Base-by-base conservation (phyloP, 805 yeast species). In the Sugiyamaella qingdaonensis region DNA sequence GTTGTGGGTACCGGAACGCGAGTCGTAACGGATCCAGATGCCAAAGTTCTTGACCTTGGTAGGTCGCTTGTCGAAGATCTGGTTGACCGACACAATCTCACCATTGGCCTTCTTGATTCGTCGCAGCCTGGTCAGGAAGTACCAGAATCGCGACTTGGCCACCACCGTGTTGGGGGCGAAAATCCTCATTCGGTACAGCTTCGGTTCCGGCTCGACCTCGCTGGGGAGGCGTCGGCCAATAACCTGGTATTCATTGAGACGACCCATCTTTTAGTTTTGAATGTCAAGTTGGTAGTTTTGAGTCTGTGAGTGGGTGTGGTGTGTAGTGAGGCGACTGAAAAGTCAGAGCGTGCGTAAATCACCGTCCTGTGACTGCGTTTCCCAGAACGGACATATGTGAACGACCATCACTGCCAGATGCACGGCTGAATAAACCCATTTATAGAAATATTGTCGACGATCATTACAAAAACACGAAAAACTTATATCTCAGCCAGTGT, bases 141-240 rank as follows among this genome's bases (percentile, higher is more conserved):
- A 94, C 99, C 99, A 94, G 96, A 89, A 94, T 83, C 99, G 92
- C 72, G 99, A 94, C 86, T 94, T 94, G 76, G 99, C 99, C 77
- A 94, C 95, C 77, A 94, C 98, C 70, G 83, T 87, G 83, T 94
- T 94, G 72, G 96, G 91, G 75, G 99, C 99, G 78, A 94, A 94
- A 80, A 94, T 90, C 85, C 97, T 90, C 98, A 94, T 94, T 79
- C 99, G 89, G 96, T 86, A 94, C 81, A 94, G 88, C 86, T 92
- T 94, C 79, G 99, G 99, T 82, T 91, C 97, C 73, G 98, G 97
- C 74, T 88, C 96, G 72, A 91, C 80, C 80, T 90, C 98, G 73
- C 97, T 90, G 70, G 99, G 99, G 78, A 94, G 88, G 82, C 94
- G 95, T 81, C 99, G 97, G 81, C 99, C 99, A 79, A 94, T 94